Percentiles rank a stretch among this genome's conserved stretches.
phyloP scores from a whole-genome alignment of 2,329 filamentous ascomycete genomes.

The Monosporascus sp. region DNA sequence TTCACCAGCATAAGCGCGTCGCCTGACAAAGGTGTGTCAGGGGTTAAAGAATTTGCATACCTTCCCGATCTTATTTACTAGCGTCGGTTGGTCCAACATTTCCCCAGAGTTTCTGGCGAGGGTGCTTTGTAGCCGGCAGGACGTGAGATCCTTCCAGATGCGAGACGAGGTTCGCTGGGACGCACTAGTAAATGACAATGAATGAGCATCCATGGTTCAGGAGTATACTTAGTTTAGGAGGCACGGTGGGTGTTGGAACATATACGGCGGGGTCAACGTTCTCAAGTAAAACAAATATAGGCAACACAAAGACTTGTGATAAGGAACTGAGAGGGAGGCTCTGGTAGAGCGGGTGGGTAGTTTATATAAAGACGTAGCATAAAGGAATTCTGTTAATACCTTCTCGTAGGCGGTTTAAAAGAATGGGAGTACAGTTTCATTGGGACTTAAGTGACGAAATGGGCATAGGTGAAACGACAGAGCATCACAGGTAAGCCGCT shows the following conservation, averaged over 20 bases:
- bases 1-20: neutral
- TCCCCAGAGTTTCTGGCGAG: neutral
- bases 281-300: neutral
- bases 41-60: neutral
- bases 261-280: neutral
- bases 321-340: neutral
- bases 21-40: neutral
- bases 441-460: neutral
- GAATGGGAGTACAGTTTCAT: neutral
- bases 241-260: neutral
- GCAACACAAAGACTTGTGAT: neutral
- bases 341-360: neutral
- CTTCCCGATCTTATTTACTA: neutral
- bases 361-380: neutral
- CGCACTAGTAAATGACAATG: conserved; percentile 1
- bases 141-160: conserved; percentile 3
- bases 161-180: neutral
- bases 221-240: neutral
- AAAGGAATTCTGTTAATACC: neutral
- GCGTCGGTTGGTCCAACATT: neutral
- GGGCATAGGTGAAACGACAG: neutral
- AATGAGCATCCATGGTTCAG: conserved; percentile 2
- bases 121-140: conserved; percentile 1
- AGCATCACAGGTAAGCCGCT: neutral
- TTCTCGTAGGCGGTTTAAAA: neutral